These are phyloP conservation scores for Mycena amicta DNA, from an alignment of 768 basidiomycete species.

Conservation along the genomic window DNA sequence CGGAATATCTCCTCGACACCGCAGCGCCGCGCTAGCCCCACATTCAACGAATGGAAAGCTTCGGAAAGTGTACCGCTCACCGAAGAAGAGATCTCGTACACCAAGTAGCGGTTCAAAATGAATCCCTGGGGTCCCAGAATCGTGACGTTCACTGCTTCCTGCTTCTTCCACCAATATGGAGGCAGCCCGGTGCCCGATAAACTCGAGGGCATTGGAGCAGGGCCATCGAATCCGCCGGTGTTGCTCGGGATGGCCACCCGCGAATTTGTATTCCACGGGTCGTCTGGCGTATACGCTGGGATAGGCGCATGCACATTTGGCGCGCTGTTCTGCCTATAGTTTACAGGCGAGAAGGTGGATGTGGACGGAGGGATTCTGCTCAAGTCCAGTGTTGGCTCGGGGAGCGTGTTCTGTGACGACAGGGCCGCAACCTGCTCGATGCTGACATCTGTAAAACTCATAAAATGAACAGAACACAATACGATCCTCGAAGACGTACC, in stretches of 20 bases:
- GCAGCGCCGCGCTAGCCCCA: conserved; percentile 50
- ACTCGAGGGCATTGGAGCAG: conserved; percentile 45
- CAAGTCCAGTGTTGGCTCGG: conserved; percentile 72
- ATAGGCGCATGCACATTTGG: conserved; percentile 45
- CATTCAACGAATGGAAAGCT: background rate
- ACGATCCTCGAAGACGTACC: conserved; percentile 42
- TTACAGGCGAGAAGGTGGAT: conserved; percentile 50
- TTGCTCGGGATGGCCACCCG: no score
- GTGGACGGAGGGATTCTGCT: conserved; percentile 53
- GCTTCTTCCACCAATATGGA: conserved; percentile 84
- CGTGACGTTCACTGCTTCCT: conserved; percentile 70
- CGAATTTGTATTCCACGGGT: conserved; percentile 62
- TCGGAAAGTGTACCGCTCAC: conserved; percentile 44
- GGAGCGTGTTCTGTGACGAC: conserved; percentile 77
- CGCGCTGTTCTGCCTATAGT: conserved; percentile 46
- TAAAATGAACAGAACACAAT: conserved; percentile 1
- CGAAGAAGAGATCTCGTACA: conserved; percentile 80
- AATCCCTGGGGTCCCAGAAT: conserved; percentile 90
- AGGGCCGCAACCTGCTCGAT: conserved; percentile 79
- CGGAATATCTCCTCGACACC: conserved; percentile 87
- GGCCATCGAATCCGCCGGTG: conserved; percentile 33
- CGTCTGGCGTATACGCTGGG: conserved; percentile 61
- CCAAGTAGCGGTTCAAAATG: conserved; percentile 83
- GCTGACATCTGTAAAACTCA: conserved; percentile 59
- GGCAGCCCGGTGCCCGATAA: conserved; percentile 75